phyloP scores from a whole-genome alignment of 192 early-diverging fungal genomes.

The Entophlyctis luteolus region DNA sequence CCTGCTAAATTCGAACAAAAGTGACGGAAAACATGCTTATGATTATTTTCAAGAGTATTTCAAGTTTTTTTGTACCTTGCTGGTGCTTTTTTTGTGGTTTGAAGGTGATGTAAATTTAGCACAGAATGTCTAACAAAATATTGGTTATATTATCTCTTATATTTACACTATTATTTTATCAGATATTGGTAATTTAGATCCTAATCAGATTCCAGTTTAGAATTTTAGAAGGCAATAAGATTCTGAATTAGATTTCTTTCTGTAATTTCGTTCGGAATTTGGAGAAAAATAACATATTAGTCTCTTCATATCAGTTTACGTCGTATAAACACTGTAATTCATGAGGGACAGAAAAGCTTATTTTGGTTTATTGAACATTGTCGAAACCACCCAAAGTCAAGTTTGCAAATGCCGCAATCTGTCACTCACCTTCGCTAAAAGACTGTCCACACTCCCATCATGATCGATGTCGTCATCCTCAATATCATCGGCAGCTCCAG shows the following conservation, averaged over 20 bases:
- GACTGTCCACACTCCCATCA: not conserved
- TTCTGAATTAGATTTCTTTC: conserved; percentile 11
- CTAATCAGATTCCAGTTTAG: not conserved
- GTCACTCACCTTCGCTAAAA: not conserved
- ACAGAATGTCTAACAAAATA: conserved; percentile 8
- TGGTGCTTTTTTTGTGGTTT: conserved; percentile 4
- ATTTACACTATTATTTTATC: not conserved
- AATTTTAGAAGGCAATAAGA: conserved; percentile 5
- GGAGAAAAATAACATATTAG: not conserved
- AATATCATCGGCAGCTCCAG: not conserved
- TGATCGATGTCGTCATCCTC: not conserved
- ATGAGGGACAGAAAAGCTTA: too few species aligned
- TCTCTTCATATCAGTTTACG: too few species aligned
- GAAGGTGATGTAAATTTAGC: not conserved
- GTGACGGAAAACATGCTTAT: conserved; percentile 2
- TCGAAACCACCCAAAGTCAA: too few species aligned
- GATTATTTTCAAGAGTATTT: conserved; percentile 10
- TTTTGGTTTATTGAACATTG: too few species aligned
- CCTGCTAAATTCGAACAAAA: conserved; percentile 2
- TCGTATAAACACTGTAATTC: too few species aligned
- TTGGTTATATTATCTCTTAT: conserved; percentile 8
- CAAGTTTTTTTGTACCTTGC: conserved; percentile 2
- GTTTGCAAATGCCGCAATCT: not conserved
- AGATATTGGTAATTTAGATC: not conserved
- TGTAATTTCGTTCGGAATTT: not conserved